Evolutionary conservation across 257 asterid genomes (phyloP), one percentile per base, ranked within the genome.

Genomic region (Scutellaria galericulata): DNA sequence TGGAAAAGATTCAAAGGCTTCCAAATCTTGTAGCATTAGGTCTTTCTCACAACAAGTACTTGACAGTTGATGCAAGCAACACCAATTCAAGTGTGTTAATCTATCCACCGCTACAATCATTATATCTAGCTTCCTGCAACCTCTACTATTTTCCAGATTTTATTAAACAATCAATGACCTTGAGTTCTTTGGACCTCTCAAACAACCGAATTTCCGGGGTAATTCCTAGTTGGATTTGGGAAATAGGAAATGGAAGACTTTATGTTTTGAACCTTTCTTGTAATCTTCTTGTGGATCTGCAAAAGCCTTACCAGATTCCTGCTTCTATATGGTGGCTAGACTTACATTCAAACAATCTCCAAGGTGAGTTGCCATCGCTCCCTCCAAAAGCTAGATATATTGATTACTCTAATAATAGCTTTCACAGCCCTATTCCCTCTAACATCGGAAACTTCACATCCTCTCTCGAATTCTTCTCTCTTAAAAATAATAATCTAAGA

Each of bases 221-320:
- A 74, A 71, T 84, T 12, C 87, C 89, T 7, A 78, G 66, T 42
- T 86, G 89, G 91, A 78, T 86, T n/a, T 86, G 91, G 89, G 37
- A 70, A 18, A 37, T 80, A 8, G 76, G 68, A 15, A 52, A 14
- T 44, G 77, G 77, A 74, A 0, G 0, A 3, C 78, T 76, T 46
- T 0, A 2, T 2, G 0, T 0, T 31, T 3, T 31, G 37, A 31
- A 1, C 37, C 0, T 31, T 31, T 31, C 37, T 31, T 31, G 0
- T 31, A 31, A 31, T 31, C 37, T 31, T 5, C 37, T 31, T 2
- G 37, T 31, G 37, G 37, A 31, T 0, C 0, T 31, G 0, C 37
- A 31, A 31, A 31, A 31, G 37, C 37, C 37, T 1, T 31, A 31
- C 37, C 1, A 3, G 37, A 31, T 2, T 31, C 37, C 37, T 31